Conservation (phyloP, 257 asterid species). For the Nyctanthes arbortristis region DNA sequence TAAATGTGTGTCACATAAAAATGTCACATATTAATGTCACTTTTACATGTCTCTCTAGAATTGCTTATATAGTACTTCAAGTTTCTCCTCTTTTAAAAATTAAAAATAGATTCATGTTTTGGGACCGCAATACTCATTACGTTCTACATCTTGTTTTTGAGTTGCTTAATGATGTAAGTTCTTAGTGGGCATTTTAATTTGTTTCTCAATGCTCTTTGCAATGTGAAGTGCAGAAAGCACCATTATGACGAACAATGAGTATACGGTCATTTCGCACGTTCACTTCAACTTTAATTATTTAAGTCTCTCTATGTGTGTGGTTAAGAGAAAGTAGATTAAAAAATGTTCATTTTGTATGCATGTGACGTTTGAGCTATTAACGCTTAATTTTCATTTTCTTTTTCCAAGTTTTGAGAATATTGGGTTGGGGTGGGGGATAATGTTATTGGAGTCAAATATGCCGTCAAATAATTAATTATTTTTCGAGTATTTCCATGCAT, state of each 20-base stretch:
- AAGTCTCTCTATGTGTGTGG: not conserved
- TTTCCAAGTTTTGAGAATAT: no score
- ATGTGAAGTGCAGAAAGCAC: no score
- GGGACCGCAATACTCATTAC: not conserved
- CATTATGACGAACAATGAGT: slow-evolving; percentile 9
- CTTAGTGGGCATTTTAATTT: slow-evolving; percentile 15
- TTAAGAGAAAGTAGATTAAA: not conserved
- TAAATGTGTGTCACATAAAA: no score
- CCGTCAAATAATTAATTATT: no score
- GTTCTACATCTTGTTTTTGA: not conserved
- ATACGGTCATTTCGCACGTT: not conserved
- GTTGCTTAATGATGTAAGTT: slow-evolving; percentile 9
- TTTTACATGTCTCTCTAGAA: no score
- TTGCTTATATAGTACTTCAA: not conserved
- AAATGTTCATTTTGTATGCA: not conserved
- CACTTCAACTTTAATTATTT: not conserved
- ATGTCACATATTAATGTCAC: no score
- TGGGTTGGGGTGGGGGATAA: no score
- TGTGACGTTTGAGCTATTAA: not conserved
- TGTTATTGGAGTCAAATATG: no score
- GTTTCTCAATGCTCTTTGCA: not conserved
- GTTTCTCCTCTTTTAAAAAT: not conserved
- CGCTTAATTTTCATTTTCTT: no score
- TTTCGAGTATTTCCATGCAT: no score
- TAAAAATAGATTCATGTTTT: not conserved